A percentile compares a stretch with the other conserved stretches of the same genome.
Conservation (phyloP, 1,284 basidiomycete genomes). For the Apiotrichum akiyoshidainum region DNA sequence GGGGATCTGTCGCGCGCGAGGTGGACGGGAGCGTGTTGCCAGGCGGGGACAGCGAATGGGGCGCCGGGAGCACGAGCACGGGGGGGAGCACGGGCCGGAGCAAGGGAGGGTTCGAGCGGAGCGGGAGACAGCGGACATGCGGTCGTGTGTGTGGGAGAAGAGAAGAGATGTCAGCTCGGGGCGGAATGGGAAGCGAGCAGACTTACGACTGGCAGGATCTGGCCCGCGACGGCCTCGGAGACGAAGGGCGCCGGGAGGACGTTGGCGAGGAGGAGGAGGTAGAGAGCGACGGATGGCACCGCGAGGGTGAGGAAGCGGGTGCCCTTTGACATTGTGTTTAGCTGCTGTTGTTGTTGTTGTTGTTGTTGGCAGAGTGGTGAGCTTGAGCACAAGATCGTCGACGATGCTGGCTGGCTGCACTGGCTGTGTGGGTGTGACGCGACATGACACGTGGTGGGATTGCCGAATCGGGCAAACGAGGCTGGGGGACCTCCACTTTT, state of each 20-base stretch:
- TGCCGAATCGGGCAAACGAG: no score
- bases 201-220: slow-evolving; percentile 63
- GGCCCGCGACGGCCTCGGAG: slow-evolving; percentile 51
- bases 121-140: not conserved
- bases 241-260: slow-evolving; percentile 60
- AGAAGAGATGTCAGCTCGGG: no score
- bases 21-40: no score
- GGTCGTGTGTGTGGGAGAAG: no score
- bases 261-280: slow-evolving; percentile 59
- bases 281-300: slow-evolving; percentile 54
- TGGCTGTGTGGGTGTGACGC: not conserved
- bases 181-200: not conserved
- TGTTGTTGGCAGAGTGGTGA: not conserved
- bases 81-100: not conserved
- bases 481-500: not conserved
- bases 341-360: not conserved
- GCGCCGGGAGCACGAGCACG: no score
- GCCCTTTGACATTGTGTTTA: slow-evolving; percentile 58
- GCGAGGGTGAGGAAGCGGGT: slow-evolving; percentile 57
- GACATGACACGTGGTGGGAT: not conserved
- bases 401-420: not conserved
- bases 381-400: not conserved
- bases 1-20: slow-evolving; percentile 64
- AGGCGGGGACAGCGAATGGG: no score
- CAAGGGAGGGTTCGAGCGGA: no score